Percentiles rank a stretch among this genome's conserved stretches.
Conservation (phyloP, 1,284 basidiomycete genomes). For the Melampsora americana region DNA sequence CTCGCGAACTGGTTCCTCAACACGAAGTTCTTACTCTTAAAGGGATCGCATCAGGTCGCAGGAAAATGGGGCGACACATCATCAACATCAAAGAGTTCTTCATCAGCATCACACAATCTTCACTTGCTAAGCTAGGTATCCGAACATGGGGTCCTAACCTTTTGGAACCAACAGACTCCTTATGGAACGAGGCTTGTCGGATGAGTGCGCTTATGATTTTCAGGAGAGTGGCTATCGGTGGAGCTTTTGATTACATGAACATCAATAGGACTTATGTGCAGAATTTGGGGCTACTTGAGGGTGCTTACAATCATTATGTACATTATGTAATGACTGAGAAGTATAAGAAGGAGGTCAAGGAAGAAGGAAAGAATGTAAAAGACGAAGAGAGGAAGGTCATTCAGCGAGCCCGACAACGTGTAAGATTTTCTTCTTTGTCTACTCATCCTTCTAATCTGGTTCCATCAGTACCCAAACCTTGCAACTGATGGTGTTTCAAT, state of each 20-base stretch:
- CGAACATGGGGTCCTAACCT: constrained; percentile 9
- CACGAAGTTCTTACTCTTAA: not conserved
- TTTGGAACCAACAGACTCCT: constrained; percentile 7
- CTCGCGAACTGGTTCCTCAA: not conserved
- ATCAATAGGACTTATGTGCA: not conserved
- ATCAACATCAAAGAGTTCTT: constrained; percentile 6
- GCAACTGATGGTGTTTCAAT: not conserved
- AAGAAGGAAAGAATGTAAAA: constrained; percentile 4
- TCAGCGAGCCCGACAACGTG: not conserved
- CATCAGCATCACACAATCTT: not conserved
- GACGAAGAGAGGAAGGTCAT: constrained; percentile 14
- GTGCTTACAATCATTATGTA: constrained; percentile 15
- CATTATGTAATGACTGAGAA: constrained; percentile 6
- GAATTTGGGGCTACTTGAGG: not conserved
- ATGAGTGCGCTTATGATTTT: constrained; percentile 3
- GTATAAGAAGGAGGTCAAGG: constrained; percentile 7
- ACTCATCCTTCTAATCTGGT: not conserved
- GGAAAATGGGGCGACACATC: not conserved
- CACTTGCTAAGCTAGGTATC: constrained; percentile 10
- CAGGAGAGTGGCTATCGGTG: not conserved
- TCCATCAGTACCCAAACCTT: not conserved
- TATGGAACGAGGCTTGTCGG: constrained; percentile 6
- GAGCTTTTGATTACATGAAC: constrained; percentile 4
- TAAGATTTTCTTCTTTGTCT: not conserved
- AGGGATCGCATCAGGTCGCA: not conserved